A percentile compares a stretch with the other conserved stretches of the same genome.
These are phyloP conservation scores for Phytopythium cucurbitacearum DNA, from an alignment of 352 stramenopile genomes.

Conservation along the genomic window DNA sequence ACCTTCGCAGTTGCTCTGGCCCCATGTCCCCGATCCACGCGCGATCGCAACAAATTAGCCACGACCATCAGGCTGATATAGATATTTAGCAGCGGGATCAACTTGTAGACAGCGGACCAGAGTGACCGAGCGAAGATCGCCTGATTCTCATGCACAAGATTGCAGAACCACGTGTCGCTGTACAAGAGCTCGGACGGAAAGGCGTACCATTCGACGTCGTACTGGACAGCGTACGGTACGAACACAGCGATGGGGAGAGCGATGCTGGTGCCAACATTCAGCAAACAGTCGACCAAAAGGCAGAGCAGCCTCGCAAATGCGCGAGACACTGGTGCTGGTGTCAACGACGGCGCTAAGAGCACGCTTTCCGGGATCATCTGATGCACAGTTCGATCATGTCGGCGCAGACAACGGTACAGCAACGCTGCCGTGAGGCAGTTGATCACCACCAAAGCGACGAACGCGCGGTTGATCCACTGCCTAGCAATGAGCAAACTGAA, in stretches of 20 bases:
- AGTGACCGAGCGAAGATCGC: constrained; percentile 26
- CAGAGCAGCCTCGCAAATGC: constrained; percentile 17
- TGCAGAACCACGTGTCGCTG: constrained; percentile 36
- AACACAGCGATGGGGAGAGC: constrained; percentile 14
- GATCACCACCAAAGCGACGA: constrained; percentile 26
- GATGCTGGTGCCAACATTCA: constrained; percentile 4
- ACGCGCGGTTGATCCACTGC: constrained; percentile 44
- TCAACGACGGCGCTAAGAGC: not conserved
- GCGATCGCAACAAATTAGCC: not conserved
- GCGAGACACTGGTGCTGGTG: not conserved
- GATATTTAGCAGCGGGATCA: constrained; percentile 35
- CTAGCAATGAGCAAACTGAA: constrained; percentile 34
- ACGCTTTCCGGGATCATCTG: not conserved
- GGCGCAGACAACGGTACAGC: constrained; percentile 12
- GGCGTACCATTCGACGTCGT: constrained; percentile 16
- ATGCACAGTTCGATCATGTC: not conserved
- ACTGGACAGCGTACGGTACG: constrained; percentile 18
- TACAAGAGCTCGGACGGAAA: constrained; percentile 37
- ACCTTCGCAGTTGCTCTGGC: no score
- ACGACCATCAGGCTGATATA: constrained; percentile 12
- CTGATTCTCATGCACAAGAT: constrained; percentile 41
- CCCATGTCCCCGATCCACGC: no score
- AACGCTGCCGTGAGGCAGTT: constrained; percentile 30
- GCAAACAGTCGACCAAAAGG: constrained; percentile 10
- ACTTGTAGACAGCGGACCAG: constrained; percentile 23